Conservation (phyloP, 2,329 filamentous ascomycete genomes). For the Neopestalotiopsis rosae region DNA sequence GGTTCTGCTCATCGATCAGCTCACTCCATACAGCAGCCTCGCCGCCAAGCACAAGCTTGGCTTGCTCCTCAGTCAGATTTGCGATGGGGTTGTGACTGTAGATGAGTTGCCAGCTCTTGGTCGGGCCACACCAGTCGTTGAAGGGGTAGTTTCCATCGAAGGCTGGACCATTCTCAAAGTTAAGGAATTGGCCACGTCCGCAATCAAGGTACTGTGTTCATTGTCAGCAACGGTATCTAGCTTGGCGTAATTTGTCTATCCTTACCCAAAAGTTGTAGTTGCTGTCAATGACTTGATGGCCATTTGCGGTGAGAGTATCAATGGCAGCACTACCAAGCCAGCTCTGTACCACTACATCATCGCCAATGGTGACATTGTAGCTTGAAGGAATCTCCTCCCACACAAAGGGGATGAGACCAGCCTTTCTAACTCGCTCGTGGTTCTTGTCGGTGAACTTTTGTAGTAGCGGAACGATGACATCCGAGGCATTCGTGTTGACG, state of each 20-base stretch:
- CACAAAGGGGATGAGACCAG: constrained; percentile 74
- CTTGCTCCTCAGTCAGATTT: constrained; percentile 64
- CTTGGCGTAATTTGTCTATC: constrained; percentile 18
- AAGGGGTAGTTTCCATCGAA: constrained; percentile 69
- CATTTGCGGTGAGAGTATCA: constrained; percentile 61
- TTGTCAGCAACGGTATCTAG: not conserved
- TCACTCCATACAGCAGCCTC: constrained; percentile 86
- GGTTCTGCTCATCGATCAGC: constrained; percentile 74
- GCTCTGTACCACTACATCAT: constrained; percentile 77
- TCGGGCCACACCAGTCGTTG: constrained; percentile 79
- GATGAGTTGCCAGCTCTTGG: constrained; percentile 81
- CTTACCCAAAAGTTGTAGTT: constrained; percentile 80
- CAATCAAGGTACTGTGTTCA: constrained; percentile 77
- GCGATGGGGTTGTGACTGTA: constrained; percentile 80
- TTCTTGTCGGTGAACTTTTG: constrained; percentile 77
- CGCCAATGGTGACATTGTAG: constrained; percentile 77
- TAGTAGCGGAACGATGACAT: constrained; percentile 74
- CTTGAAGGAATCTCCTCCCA: constrained; percentile 87
- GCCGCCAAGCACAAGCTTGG: constrained; percentile 76
- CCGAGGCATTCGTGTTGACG: constrained; percentile 68
- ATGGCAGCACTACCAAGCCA: constrained; percentile 74
- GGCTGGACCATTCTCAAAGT: constrained; percentile 64
- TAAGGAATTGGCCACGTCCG: constrained; percentile 79
- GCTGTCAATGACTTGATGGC: constrained; percentile 75
- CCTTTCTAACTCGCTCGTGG: constrained; percentile 66